Evolutionary conservation across 495 filamentous ascomycete species (phyloP).

Genomic region (Durotheca rogersii): DNA sequence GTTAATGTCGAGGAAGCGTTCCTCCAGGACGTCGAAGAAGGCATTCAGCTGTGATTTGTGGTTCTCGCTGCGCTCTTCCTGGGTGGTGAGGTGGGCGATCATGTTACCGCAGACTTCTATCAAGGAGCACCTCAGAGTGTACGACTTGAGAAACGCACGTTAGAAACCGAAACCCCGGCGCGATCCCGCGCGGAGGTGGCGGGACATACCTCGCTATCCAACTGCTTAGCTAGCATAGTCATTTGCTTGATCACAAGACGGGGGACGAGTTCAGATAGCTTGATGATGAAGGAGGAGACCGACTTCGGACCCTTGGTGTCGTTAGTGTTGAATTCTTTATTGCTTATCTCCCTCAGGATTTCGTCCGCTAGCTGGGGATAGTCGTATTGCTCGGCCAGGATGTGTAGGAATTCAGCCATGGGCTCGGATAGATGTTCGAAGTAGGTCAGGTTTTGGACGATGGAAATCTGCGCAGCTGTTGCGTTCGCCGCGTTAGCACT

Average conservation of each 20-base stretch:
- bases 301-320: conserved; percentile 95
- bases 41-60: conserved; percentile 91
- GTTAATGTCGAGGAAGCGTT: conserved; percentile 94
- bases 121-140: conserved; percentile 87
- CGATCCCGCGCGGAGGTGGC: not conserved
- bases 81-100: conserved; percentile 83
- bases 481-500: conserved; percentile 33
- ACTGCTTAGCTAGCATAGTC: conserved; percentile 85
- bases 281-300: conserved; percentile 92
- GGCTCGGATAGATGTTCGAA: conserved; percentile 97
- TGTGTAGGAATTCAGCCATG: conserved; percentile 98
- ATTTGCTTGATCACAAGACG: conserved; percentile 96
- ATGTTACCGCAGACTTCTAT: conserved; percentile 99
- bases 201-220: conserved; percentile 85
- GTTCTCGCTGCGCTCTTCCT: conserved; percentile 85
- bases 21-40: conserved; percentile 95
- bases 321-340: conserved; percentile 96
- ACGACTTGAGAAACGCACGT: conserved; percentile 63
- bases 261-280: conserved; percentile 93
- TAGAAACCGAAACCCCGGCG: conserved; percentile 15
- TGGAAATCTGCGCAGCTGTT: conserved; percentile 93
- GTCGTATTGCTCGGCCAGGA: conserved; percentile 95
- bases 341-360: conserved; percentile 88
- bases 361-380: conserved; percentile 95
- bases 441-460: conserved; percentile 95